Conservation (phyloP, 2,329 filamentous ascomycete species). For the Colletotrichum tamarilloi region DNA sequence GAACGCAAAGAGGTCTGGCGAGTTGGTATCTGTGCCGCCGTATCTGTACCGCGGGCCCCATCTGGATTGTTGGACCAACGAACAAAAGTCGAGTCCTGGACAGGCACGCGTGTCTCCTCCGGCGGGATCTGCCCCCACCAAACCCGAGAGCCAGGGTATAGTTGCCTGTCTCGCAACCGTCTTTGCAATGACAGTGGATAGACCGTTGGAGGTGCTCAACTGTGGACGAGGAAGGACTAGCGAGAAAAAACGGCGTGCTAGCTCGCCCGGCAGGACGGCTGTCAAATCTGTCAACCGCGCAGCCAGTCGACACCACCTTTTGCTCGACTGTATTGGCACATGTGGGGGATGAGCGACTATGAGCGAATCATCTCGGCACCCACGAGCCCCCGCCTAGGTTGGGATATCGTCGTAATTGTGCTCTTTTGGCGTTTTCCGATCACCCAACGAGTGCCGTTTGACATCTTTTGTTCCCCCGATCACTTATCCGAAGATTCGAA, state of each 20-base stretch:
- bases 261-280: background rate
- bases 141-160: background rate
- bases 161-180: background rate
- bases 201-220: background rate
- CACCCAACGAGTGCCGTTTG: background rate
- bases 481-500: background rate
- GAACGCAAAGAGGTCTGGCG: background rate
- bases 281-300: conserved; percentile 8
- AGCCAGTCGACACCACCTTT: background rate
- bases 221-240: background rate
- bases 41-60: background rate
- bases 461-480: background rate
- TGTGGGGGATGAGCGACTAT: background rate
- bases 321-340: background rate
- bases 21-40: background rate
- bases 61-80: background rate
- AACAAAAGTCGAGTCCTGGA: background rate
- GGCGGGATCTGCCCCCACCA: background rate
- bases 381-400: background rate
- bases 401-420: background rate
- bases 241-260: background rate
- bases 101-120: background rate
- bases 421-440: background rate
- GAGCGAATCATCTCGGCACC: conserved; percentile 7
- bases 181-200: background rate